phyloP scores from a whole-genome alignment of 106 monocot species.

The Dendrobium catenatum region DNA sequence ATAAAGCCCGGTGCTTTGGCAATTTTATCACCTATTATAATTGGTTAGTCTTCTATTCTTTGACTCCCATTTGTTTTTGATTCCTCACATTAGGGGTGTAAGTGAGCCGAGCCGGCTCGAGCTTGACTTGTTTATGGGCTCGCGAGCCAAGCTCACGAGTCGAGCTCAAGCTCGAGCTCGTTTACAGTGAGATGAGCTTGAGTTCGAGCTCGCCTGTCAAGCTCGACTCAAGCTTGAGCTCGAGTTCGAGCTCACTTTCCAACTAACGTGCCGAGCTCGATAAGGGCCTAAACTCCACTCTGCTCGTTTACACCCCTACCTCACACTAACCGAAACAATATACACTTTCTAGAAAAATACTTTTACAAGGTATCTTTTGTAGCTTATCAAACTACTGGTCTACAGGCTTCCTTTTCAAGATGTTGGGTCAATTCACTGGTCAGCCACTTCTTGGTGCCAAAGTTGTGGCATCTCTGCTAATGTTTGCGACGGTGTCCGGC shows the following conservation, averaged over 20 bases:
- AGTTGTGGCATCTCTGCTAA: slow-evolving; percentile 94
- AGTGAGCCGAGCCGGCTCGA: too few relatives aligned
- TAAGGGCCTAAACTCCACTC: too few relatives aligned
- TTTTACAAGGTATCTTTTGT: neutral
- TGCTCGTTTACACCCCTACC: too few relatives aligned
- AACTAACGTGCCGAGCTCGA: too few relatives aligned
- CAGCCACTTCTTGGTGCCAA: slow-evolving; percentile 92
- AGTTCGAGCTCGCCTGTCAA: too few relatives aligned
- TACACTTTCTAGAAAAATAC: neutral
- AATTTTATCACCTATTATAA: slow-evolving; percentile 71
- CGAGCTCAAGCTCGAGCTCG: too few relatives aligned
- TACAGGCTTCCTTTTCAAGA: slow-evolving; percentile 77
- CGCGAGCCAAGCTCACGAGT: too few relatives aligned
- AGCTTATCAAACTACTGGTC: slow-evolving; percentile 3
- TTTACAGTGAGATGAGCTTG: too few relatives aligned
- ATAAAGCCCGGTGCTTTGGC: slow-evolving; percentile 95
- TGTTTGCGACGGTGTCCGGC: slow-evolving; percentile 96
- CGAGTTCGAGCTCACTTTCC: too few relatives aligned
- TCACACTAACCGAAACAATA: neutral
- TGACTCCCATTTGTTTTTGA: too few relatives aligned
- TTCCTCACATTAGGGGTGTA: neutral
- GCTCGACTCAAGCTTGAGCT: too few relatives aligned
- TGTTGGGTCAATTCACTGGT: slow-evolving; percentile 68
- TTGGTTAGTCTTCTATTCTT: slow-evolving; percentile 37
- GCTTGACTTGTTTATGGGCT: too few relatives aligned